Conservation (phyloP, 192 early-diverging fungal species). For the Rhizophagus sp. region DNA sequence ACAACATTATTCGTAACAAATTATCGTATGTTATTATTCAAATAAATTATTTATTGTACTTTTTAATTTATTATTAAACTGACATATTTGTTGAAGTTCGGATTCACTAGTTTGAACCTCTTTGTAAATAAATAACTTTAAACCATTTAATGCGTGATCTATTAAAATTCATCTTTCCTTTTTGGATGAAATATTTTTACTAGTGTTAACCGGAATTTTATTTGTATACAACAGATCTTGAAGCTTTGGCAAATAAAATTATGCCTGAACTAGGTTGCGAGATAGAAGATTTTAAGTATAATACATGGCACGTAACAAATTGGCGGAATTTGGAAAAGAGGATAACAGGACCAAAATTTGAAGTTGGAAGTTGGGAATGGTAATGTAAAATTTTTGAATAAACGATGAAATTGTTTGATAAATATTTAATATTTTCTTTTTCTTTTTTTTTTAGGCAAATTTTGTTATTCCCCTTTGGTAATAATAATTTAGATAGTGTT, state of each 20-base stretch:
- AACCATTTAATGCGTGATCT: not conserved
- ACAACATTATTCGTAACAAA: slow-evolving; percentile 23
- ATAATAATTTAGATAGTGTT: slow-evolving; percentile 64
- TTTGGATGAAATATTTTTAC: too few species aligned
- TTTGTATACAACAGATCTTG: slow-evolving; percentile 31
- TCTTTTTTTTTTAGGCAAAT: slow-evolving; percentile 64
- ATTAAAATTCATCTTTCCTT: too few species aligned
- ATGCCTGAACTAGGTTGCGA: slow-evolving; percentile 40
- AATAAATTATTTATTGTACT: not conserved
- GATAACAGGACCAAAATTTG: slow-evolving; percentile 50
- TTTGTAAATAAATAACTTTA: not conserved
- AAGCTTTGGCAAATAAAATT: slow-evolving; percentile 42
- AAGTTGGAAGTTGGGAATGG: slow-evolving; percentile 51
- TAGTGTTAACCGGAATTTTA: not conserved
- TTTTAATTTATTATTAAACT: not conserved
- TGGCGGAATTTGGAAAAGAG: slow-evolving; percentile 43
- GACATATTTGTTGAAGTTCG: not conserved
- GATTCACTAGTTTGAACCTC: not conserved
- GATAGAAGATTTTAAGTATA: slow-evolving; percentile 39
- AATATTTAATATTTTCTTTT: too few species aligned
- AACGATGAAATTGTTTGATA: too few species aligned
- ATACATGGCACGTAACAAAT: slow-evolving; percentile 44
- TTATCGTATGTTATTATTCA: slow-evolving; percentile 7
- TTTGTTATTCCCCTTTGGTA: slow-evolving; percentile 88
- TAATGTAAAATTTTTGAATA: not conserved